Evolutionary conservation across 257 asterid species (phyloP).

Genomic region (Petrea volubilis): DNA sequence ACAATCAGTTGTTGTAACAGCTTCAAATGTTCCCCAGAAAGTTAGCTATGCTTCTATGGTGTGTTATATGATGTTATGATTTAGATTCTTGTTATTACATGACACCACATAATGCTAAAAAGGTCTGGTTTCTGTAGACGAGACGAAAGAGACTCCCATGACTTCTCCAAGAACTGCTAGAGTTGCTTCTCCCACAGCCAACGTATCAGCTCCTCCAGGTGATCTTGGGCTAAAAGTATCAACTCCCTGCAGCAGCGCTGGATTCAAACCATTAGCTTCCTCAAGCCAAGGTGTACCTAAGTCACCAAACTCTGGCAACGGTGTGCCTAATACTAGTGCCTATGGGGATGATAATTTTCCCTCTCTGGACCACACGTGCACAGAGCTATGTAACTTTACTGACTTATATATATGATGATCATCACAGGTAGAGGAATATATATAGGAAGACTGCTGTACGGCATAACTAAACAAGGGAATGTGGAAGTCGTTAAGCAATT

Average conservation of each 20-base stretch:
- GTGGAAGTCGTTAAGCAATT: conserved; percentile 42
- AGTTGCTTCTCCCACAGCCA: conserved; percentile 21
- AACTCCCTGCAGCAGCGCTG: background rate
- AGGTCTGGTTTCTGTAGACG: conserved; percentile 27
- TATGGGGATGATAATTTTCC: conserved; percentile 29
- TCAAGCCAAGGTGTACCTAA: conserved; percentile 19
- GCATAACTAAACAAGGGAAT: conserved; percentile 43
- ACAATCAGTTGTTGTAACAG: background rate
- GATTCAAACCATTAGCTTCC: conserved; percentile 18
- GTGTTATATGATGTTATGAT: conserved; percentile 7
- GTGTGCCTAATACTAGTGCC: conserved; percentile 8
- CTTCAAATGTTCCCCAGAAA: conserved; percentile 27
- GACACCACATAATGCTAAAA: background rate
- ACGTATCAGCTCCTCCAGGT: conserved; percentile 18
- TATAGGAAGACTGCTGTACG: conserved; percentile 48
- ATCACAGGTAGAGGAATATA: conserved; percentile 43
- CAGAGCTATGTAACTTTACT: background rate
- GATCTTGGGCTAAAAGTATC: conserved; percentile 18
- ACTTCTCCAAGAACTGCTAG: conserved; percentile 28
- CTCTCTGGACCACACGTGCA: background rate
- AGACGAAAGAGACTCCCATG: conserved; percentile 35
- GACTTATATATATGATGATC: background rate
- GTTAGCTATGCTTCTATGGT: conserved; percentile 67
- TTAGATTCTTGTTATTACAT: conserved; percentile 7
- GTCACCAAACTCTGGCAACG: conserved; percentile 20